These are phyloP conservation scores for Fusarium neocosmosporiellum DNA, from an alignment of 2,329 filamentous ascomycete species.

Conservation along the genomic window DNA sequence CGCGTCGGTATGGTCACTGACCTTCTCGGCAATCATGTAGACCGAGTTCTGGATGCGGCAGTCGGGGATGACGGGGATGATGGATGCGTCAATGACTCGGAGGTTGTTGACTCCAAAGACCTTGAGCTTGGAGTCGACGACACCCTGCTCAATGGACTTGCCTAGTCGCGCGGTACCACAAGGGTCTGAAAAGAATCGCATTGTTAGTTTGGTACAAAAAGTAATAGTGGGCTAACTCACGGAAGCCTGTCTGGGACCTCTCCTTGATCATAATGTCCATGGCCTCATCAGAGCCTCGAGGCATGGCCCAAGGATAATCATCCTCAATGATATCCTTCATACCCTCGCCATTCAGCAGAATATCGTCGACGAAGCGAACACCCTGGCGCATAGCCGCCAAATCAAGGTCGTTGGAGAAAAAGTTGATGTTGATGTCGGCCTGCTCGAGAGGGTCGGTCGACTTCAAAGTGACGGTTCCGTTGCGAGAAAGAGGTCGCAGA, in stretches of 20 bases:
- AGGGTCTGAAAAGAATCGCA: not conserved
- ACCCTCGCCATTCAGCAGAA: slow-evolving; percentile 60
- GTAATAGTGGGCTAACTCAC: too few species aligned
- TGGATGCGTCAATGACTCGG: slow-evolving; percentile 65
- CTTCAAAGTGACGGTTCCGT: not conserved
- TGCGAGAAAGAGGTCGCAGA: not conserved
- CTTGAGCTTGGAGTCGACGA: slow-evolving; percentile 61
- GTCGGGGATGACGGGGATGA: slow-evolving; percentile 67
- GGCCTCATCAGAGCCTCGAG: slow-evolving; percentile 62
- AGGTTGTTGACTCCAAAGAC: slow-evolving; percentile 66
- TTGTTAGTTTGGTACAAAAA: not conserved
- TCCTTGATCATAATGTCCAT: slow-evolving; percentile 69
- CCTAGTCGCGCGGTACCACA: not conserved
- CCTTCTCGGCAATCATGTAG: slow-evolving; percentile 70
- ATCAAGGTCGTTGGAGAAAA: not conserved
- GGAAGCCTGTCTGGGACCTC: slow-evolving; percentile 67
- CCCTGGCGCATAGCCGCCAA: not conserved
- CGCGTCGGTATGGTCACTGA: not conserved
- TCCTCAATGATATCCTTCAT: slow-evolving; percentile 64
- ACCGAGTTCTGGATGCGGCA: slow-evolving; percentile 69
- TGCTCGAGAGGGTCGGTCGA: not conserved
- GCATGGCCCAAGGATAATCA: slow-evolving; percentile 71
- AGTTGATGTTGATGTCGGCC: not conserved
- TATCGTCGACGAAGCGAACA: not conserved
- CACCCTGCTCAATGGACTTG: slow-evolving; percentile 58